Base-by-base conservation (phyloP, 257 asterid species). In the Solanum virginianum region DNA sequence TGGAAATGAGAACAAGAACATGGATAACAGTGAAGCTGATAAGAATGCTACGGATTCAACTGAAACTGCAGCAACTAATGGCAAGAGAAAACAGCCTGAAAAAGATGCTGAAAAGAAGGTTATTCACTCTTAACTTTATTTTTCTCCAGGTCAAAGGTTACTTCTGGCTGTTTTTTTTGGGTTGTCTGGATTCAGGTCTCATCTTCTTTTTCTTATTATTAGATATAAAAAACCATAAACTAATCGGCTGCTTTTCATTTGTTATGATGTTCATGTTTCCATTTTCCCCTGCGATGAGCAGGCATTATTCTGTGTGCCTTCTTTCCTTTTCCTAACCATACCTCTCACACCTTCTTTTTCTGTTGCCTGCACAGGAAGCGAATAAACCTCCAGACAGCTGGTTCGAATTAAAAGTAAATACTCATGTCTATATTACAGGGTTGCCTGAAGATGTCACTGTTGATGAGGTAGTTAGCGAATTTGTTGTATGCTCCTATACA, bases 331-430 rank as follows among this genome's bases (percentile, higher is more conserved):
- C 20, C 68, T 15, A 51, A 29, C 3, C 70, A 36, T 57, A 71
- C 43, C 49, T 2, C 59, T 53, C 83, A 79, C 65, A 29, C 65
- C 49, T 68, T 7, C 16, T 13, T 80, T 70, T 45, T 72, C 29
- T 56, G 45, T 22, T 86, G 68, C 60, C 45, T 81, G 83, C 74
- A 43, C 88, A 95, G 99, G 99, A 97, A 95, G 93, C 97, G 54
- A 93, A 97, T 90, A 92, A 94, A 87, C 98, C 99, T 82, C 99
- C 99, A 29, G 98, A 94, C 81, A 87, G 96, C 89, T 97, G 99
- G 99, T 97, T 97, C 51, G 98, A 97, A 86, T 89, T 95, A 91
- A 97, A 97, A 91, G 98, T 97, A 55, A 97, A 97, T 87, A 97
- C 99, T 13, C 97, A 95, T 89, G 96, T 97, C n/a, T 97, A 97